Evolutionary conservation across 768 basidiomycete genomes (phyloP), one percentile per base, ranked within the genome.

Genomic region (Trametes sanguinea): DNA sequence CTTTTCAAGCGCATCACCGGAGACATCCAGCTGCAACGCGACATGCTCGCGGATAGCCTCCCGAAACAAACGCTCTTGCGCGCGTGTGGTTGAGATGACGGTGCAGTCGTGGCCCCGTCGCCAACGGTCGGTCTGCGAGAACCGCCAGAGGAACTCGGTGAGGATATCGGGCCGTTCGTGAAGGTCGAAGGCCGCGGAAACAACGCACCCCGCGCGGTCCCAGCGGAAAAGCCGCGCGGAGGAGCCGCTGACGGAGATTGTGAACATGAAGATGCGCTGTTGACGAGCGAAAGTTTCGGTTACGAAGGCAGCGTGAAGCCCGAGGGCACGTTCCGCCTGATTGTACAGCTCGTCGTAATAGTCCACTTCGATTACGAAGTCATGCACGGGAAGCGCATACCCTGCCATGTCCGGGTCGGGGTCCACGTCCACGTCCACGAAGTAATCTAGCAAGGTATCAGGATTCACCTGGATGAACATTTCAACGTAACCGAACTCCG

Each of bases 181-280:
- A 37, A 69, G 70, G 53, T 74, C 62, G 65, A 77, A 75, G 0
- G 53, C 30, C 27, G 57, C 56, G 0, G 75, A 67, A 4, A 76
- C 73, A 14, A 77, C 62, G 2, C 63, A 67, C 6, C 74, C 77
- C 3, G 73, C 57, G 3, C 76, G 69, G 56, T 78, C 77, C 61
- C 69, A 67, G 2, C 71, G 68, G 32, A 77, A 66, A 35, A 78
- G 54, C 3, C 76, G 71, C 17, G 66, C 73, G 27, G 54, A 54
- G 1, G 66, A 63, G 37, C 69, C 68, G 30, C 51, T 64, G 32
- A 78, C 61, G 33, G 65, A 68, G 43, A 77, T 42, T 0, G 72
- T 63, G 65, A 77, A 76, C 3, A 64, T 43, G 42, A 68, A 69
- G 0, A 60, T 62, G 8, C 76, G 73, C 43, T 72, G 68, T 55